These are phyloP conservation scores for Cordia subcordata DNA, from an alignment of 257 asterid genomes.

Conservation along the genomic window DNA sequence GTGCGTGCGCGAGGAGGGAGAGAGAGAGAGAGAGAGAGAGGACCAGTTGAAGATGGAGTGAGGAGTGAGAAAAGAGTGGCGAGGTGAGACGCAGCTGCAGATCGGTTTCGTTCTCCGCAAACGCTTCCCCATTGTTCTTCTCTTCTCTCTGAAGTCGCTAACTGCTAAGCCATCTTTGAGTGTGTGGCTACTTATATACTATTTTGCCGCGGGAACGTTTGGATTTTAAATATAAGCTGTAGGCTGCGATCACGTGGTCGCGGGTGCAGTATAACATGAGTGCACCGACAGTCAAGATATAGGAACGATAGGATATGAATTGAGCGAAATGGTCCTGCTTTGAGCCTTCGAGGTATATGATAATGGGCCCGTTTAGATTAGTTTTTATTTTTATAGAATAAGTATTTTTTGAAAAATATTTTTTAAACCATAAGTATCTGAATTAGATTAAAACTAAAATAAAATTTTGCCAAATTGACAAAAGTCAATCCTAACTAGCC, in stretches of 20 bases:
- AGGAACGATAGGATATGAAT: too few species aligned
- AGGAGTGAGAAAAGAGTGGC: conserved; percentile 30
- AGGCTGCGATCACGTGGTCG: background rate
- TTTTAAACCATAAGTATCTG: too few species aligned
- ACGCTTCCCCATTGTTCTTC: conserved; percentile 67
- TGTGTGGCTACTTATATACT: background rate
- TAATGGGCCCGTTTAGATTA: too few species aligned
- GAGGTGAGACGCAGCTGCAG: conserved; percentile 84
- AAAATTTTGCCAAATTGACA: too few species aligned
- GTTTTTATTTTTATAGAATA: too few species aligned
- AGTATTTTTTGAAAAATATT: too few species aligned
- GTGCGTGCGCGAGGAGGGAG: too few species aligned
- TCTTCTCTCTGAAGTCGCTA: background rate
- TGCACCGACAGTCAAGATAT: too few species aligned
- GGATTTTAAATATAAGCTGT: background rate
- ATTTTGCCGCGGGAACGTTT: background rate
- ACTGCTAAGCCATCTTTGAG: background rate
- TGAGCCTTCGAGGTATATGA: too few species aligned
- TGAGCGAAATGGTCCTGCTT: too few species aligned
- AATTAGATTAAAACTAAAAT: too few species aligned
- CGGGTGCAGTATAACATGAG: background rate
- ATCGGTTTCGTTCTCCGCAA: conserved; percentile 63
- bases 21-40: conserved; percentile 12
- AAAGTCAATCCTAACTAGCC: too few species aligned
- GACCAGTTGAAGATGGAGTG: conserved; percentile 77